Base-by-base conservation (phyloP, 2,329 filamentous ascomycete species). In the Cladosporium sp. region DNA sequence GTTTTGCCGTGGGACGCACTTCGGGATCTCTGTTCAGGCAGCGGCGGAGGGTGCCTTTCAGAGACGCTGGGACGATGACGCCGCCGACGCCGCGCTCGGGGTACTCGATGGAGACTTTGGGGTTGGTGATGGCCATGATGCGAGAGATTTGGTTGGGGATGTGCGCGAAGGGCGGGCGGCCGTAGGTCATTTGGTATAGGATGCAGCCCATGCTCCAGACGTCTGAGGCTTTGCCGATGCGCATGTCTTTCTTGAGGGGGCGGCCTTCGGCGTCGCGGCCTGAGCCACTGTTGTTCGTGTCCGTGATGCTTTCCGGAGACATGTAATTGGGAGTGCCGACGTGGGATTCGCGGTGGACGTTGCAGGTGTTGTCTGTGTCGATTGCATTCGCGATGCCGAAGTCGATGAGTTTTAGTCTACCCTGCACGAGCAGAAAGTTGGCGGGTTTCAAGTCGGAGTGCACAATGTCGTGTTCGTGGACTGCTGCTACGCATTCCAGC, bases 341-440 rank as follows among this genome's bases (percentile, higher is more conserved):
- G 70, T 97, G 90, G 9, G 85, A 88, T 66, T 98, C 93, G 51
- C 93, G 87, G 69, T 98, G 93, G 9, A 98, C 91, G 59, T 98
- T 98, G 68, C 96, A 86, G 0, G 93, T 98, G 69, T 96, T 83
- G 65, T 97, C 93, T 1, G 84, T 88, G 70, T 95, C 87, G 61
- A 98, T 98, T 43, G 93, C 91, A 63, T 96, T 95, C 51, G 93
- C 93, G 63, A 98, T 98, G 60, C 93, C 93, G 67, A 98, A 98
- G 70, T 98, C 93, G 63, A 98, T 98, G 50, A 98, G 80, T 69
- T 98, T 98, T 32, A 98, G 76, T 20, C 85, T 82, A 19, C 93
- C 93, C 64, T 90, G 83, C 15, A 95, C 90, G 16, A 97, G 78
- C 19, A 98, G 85, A 67, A 98, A 98, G 67, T 98, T 98, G 61